Conservation (phyloP, 768 basidiomycete genomes). For the Tulasnella sp. region DNA sequence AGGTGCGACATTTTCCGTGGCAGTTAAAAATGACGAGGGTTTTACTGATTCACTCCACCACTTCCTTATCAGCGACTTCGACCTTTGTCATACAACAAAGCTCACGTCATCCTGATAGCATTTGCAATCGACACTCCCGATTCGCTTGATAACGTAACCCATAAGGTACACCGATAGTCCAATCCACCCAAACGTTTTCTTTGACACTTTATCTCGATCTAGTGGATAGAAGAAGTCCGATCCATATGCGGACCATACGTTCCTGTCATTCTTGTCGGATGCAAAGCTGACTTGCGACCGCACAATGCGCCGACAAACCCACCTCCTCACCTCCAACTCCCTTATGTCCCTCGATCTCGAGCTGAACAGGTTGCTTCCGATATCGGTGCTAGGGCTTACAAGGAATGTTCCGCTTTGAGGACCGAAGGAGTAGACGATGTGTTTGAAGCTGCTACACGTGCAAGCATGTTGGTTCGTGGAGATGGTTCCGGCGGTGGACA, state of each 20-base stretch:
- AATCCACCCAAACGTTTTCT: neutral
- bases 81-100: slow-evolving; percentile 95
- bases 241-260: slow-evolving; percentile 87
- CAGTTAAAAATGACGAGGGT: neutral
- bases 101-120: slow-evolving; percentile 96
- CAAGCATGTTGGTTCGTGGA: slow-evolving; percentile 91
- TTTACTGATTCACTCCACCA: slow-evolving; percentile 8
- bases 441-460: slow-evolving; percentile 92
- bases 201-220: neutral
- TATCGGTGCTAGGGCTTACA: slow-evolving; percentile 89
- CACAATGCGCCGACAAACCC: slow-evolving; percentile 24
- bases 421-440: slow-evolving; percentile 78
- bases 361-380: slow-evolving; percentile 68
- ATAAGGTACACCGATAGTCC: slow-evolving; percentile 44
- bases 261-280: slow-evolving; percentile 91
- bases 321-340: neutral
- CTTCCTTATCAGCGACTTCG: slow-evolving; percentile 54
- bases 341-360: slow-evolving; percentile 59
- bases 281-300: slow-evolving; percentile 86
- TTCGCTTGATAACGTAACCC: slow-evolving; percentile 87
- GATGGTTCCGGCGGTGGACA: slow-evolving; percentile 29
- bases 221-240: slow-evolving; percentile 99
- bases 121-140: slow-evolving; percentile 94
- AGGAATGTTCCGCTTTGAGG: slow-evolving; percentile 28
- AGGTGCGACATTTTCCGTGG: slow-evolving; percentile 34